phyloP scores from a whole-genome alignment of 257 asterid genomes.

The Coffea eugenioides region DNA sequence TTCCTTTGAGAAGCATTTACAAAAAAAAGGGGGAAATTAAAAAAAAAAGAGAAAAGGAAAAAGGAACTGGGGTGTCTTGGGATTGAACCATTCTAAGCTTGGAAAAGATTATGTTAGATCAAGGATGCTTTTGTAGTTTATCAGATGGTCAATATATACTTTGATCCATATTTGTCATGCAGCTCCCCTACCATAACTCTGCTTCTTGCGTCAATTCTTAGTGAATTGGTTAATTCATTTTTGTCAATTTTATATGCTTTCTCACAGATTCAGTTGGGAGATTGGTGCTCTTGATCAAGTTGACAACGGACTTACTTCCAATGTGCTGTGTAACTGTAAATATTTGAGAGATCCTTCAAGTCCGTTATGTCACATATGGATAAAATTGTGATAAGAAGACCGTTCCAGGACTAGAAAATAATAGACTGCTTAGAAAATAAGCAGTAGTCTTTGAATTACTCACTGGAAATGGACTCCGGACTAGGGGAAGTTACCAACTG shows the following conservation, averaged over 20 bases:
- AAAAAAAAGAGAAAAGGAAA: no score
- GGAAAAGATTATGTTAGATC: background rate
- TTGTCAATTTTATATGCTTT: background rate
- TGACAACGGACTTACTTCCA: background rate
- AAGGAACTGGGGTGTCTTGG: background rate
- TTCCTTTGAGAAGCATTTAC: no score
- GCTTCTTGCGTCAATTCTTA: background rate
- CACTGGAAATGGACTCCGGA: no score
- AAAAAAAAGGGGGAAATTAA: background rate
- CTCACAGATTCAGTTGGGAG: background rate
- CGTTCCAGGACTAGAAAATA: no score
- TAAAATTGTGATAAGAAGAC: background rate
- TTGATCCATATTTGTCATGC: background rate
- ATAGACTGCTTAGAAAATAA: no score
- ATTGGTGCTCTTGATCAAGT: background rate
- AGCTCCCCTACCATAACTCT: no score
- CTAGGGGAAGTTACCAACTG: no score
- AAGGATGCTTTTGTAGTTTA: background rate
- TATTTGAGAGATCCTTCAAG: background rate
- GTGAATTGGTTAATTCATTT: background rate
- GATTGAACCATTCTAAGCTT: background rate
- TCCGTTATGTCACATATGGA: background rate
- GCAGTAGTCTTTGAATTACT: background rate
- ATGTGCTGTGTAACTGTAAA: background rate
- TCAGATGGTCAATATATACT: background rate